These are phyloP conservation scores for Corrigiola litoralis DNA, from an alignment of 179 eudicot species.

Conservation along the genomic window DNA sequence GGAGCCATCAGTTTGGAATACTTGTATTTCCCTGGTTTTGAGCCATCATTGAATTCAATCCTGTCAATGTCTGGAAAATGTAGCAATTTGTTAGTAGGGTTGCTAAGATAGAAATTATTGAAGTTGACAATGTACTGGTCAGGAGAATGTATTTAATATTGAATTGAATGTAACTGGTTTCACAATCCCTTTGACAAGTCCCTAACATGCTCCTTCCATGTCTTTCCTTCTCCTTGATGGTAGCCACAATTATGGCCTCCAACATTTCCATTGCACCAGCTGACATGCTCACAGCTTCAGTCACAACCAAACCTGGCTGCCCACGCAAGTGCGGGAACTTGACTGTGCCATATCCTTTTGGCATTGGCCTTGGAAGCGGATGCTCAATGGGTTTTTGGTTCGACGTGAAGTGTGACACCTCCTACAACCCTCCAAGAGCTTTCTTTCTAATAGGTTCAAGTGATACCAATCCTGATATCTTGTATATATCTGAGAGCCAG, in stretches of 20 bases:
- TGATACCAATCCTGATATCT: conserved; percentile 11
- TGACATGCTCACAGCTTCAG: conserved; percentile 12
- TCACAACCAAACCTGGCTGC: conserved; percentile 23
- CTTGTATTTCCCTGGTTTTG: too few relatives aligned
- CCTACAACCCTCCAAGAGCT: conserved; percentile 29
- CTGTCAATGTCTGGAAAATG: too few relatives aligned
- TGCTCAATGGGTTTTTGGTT: conserved; percentile 15
- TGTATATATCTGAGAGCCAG: conserved; percentile 33
- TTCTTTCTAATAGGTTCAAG: conserved; percentile 23
- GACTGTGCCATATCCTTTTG: conserved; percentile 34
- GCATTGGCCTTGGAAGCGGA: conserved; percentile 17
- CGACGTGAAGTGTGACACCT: conserved; percentile 17
- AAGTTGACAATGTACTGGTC: too few relatives aligned
- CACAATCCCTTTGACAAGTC: too few relatives aligned
- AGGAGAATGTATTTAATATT: too few relatives aligned
- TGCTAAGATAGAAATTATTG: too few relatives aligned
- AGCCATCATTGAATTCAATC: too few relatives aligned
- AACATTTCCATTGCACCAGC: conserved; percentile 5
- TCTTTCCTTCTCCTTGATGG: neutral
- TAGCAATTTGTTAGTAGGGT: too few relatives aligned
- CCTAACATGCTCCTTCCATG: conserved; percentile 4
- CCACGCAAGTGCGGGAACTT: conserved; percentile 23
- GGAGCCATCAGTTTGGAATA: too few relatives aligned
- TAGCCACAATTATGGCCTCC: neutral
- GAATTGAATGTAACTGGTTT: too few relatives aligned